Evolutionary conservation across 208 protist species (phyloP), one percentile per base, ranked within the genome.

Genomic region (Lotmaria passim): DNA sequence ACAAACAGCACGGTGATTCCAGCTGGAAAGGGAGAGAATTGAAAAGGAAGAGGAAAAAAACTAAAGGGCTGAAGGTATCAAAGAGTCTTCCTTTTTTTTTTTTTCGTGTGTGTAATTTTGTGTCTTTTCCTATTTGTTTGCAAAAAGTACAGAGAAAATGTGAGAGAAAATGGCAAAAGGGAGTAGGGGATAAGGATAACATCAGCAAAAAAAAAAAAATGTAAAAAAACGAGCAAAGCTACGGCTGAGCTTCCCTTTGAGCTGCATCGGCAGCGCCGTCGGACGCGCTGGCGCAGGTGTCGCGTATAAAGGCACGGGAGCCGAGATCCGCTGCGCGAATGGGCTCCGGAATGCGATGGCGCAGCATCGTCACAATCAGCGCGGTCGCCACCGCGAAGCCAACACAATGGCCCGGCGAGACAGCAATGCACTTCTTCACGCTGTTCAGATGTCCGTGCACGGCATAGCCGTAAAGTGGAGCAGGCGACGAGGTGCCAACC

Each of bases 361-460:
- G 69, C 39, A 81, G 81, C 59, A 86, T 90, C 2, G 57, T 65
- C 3, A 77, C 30, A 8, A 89, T 74, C 50, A 89, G 44, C 14
- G 71, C 79, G 3, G 94, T 75, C 3, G 94, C 86, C 30, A 89
- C 85, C 14, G 81, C 69, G 24, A 95, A 94, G 21, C 85, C 85
- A 14, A 98, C 58, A 15, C 73, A 62, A 59, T 98, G 87, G 5
- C 98, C 98, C 23, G 97, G 89, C 0, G 97, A 98, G 17, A 99
- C 87, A 62, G 95, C 98, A 12, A 98, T 86, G 8, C 81, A 89
- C 31, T 96, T 92, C 28, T 76, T 82, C 6, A 77, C 75, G 36
- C 60, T 69, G 26, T 85, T 79, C n/a, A 55, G 47, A 10, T 63
- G 79, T 4, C 69, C 71, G 23, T 72, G 80, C 26, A 85, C 70